A percentile compares a stretch with the other conserved stretches of the same genome.
Conservation (phyloP, 129 eudicot species). For the Logfia minima region DNA sequence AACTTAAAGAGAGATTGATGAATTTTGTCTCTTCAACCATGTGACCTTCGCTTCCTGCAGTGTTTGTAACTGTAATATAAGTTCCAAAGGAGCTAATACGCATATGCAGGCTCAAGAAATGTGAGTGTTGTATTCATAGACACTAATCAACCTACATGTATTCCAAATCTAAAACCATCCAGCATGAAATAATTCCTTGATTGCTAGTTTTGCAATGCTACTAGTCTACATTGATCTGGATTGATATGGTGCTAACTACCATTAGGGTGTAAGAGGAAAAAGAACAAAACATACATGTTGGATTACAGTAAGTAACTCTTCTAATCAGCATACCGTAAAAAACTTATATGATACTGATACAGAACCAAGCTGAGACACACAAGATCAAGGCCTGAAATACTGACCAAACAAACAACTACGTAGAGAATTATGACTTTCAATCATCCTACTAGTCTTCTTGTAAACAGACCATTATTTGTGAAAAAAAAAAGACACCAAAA, state of each 20-base stretch:
- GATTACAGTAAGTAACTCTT: background rate
- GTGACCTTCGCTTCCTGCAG: conserved; percentile 93
- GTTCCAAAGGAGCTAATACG: conserved; percentile 1
- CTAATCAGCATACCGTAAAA: background rate
- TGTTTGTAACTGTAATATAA: conserved; percentile 24
- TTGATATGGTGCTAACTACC: conserved; percentile 11
- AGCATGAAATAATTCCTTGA: background rate
- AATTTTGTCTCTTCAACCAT: conserved; percentile 92
- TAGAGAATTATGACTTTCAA: background rate
- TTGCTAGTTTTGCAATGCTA: background rate
- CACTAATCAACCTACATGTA: conserved; percentile 6
- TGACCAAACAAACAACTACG: background rate
- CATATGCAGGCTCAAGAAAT: conserved; percentile 16
- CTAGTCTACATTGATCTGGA: background rate
- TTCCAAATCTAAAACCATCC: background rate
- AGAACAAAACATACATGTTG: background rate
- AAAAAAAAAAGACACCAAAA: background rate
- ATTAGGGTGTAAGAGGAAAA: background rate
- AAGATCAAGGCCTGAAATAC: conserved; percentile 1
- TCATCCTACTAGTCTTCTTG: conserved; percentile 8
- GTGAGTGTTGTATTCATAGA: background rate
- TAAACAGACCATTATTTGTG: conserved; percentile 5
- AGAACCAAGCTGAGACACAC: conserved; percentile 1
- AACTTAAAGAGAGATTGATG: conserved; percentile 90
- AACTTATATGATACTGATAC: background rate